A percentile compares a stretch with the other conserved stretches of the same genome.
phyloP scores from a whole-genome alignment of 2,329 filamentous ascomycete species.

The Westerdykella sp. region DNA sequence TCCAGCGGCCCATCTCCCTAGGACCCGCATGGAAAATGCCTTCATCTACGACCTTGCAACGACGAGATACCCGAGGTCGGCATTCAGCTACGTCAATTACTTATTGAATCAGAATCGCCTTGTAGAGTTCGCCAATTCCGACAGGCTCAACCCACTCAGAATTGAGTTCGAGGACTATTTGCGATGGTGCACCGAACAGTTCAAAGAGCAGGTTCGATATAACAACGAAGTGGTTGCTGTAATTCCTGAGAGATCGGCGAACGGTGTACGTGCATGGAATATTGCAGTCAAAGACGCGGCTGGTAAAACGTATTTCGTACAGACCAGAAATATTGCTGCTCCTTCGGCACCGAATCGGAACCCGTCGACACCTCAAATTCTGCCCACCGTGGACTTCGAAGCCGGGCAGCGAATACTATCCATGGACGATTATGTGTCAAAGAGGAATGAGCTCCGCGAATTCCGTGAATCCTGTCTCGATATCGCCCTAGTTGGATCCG shows the following conservation, averaged over 20 bases:
- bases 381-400: slow-evolving; percentile 24
- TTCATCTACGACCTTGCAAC: slow-evolving; percentile 35
- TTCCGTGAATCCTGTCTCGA: slow-evolving; percentile 24
- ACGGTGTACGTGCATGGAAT: slow-evolving; percentile 21
- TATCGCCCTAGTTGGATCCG: slow-evolving; percentile 27
- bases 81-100: slow-evolving; percentile 33
- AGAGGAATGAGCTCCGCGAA: slow-evolving; percentile 26
- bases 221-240: slow-evolving; percentile 27
- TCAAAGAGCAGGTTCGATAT: slow-evolving; percentile 28
- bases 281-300: slow-evolving; percentile 20
- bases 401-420: slow-evolving; percentile 31
- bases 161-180: slow-evolving; percentile 38
- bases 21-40: slow-evolving; percentile 30
- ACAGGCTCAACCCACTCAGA: slow-evolving; percentile 32
- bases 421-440: slow-evolving; percentile 25
- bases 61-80: slow-evolving; percentile 30
- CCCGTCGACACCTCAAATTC: slow-evolving; percentile 15
- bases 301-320: slow-evolving; percentile 20
- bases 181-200: slow-evolving; percentile 31
- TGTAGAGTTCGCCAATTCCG: slow-evolving; percentile 33
- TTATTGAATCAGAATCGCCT: slow-evolving; percentile 26
- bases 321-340: slow-evolving; percentile 20
- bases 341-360: slow-evolving; percentile 15
- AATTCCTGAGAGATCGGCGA: slow-evolving; percentile 16
- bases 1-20: slow-evolving; percentile 18